phyloP scores from a whole-genome alignment of 108 stramenopile genomes.

The Epithemia pelagica region DNA sequence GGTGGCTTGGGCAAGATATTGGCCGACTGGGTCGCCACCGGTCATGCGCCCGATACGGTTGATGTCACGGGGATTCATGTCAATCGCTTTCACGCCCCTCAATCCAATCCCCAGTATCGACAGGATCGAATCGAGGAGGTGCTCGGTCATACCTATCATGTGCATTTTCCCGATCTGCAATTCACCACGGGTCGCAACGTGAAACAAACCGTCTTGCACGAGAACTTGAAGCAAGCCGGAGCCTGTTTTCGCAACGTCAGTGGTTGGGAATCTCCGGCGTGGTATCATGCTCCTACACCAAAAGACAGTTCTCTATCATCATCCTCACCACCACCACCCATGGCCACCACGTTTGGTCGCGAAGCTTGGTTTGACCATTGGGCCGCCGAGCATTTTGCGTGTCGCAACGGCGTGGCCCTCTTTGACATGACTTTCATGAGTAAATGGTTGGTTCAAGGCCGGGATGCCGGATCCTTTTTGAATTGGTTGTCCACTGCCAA shows the following conservation, averaged over 20 bases:
- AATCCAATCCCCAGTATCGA: constrained; percentile 44
- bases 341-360: constrained; percentile 33
- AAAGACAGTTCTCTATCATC: too few species aligned
- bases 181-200: constrained; percentile 37
- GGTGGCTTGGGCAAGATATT: constrained; percentile 52
- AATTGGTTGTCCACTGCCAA: constrained; percentile 64
- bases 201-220: constrained; percentile 51
- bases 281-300: constrained; percentile 28
- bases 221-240: constrained; percentile 18
- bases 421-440: constrained; percentile 87
- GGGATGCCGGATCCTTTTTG: constrained; percentile 56
- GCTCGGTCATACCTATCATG: constrained; percentile 54
- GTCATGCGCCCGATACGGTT: constrained; percentile 30
- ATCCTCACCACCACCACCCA: too few species aligned
- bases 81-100: constrained; percentile 53
- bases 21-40: constrained; percentile 47
- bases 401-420: constrained; percentile 50
- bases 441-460: constrained; percentile 59
- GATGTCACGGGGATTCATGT: constrained; percentile 59
- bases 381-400: constrained; percentile 52
- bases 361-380: constrained; percentile 38
- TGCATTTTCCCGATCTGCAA: constrained; percentile 59
- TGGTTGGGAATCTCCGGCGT: constrained; percentile 67
- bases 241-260: constrained; percentile 53
- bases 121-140: constrained; percentile 43